These are phyloP conservation scores for Solanum stenotomum DNA, from an alignment of 257 asterid genomes.

Conservation along the genomic window DNA sequence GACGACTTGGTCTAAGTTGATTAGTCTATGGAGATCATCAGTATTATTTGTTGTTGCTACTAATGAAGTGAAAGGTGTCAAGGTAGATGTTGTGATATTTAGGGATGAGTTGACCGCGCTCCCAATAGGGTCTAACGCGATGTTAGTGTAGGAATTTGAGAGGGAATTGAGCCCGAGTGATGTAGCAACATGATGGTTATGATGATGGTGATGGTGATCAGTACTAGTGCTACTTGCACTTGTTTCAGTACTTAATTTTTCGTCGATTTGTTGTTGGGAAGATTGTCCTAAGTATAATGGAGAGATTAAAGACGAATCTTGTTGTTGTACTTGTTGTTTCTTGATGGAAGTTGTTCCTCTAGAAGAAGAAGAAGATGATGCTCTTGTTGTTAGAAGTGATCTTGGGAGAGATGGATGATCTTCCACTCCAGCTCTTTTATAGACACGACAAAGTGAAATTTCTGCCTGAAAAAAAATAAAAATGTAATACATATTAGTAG, in stretches of 20 bases:
- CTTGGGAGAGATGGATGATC: slow-evolving; percentile 85
- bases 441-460: slow-evolving; percentile 87
- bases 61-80: slow-evolving; percentile 6
- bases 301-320: neutral
- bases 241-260: slow-evolving; percentile 28
- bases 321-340: neutral
- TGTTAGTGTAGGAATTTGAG: slow-evolving; percentile 11
- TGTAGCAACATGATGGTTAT: slow-evolving; percentile 12
- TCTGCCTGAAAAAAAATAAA: slow-evolving; percentile 48
- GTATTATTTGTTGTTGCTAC: slow-evolving; percentile 5
- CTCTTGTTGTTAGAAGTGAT: slow-evolving; percentile 28
- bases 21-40: slow-evolving; percentile 66
- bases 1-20: slow-evolving; percentile 31
- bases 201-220: neutral
- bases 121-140: neutral
- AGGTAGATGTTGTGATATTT: neutral
- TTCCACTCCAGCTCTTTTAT: slow-evolving; percentile 89
- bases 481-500: neutral
- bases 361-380: slow-evolving; percentile 25
- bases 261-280: slow-evolving; percentile 13
- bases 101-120: slow-evolving; percentile 12
- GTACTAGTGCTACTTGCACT: slow-evolving; percentile 44
- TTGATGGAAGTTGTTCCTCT: slow-evolving; percentile 8
- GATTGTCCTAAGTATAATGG: neutral
- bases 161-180: slow-evolving; percentile 37